Evolutionary conservation across 2,329 filamentous ascomycete genomes (phyloP), one percentile per base, ranked within the genome.

Genomic region (Pseudocercospora eumusae): DNA sequence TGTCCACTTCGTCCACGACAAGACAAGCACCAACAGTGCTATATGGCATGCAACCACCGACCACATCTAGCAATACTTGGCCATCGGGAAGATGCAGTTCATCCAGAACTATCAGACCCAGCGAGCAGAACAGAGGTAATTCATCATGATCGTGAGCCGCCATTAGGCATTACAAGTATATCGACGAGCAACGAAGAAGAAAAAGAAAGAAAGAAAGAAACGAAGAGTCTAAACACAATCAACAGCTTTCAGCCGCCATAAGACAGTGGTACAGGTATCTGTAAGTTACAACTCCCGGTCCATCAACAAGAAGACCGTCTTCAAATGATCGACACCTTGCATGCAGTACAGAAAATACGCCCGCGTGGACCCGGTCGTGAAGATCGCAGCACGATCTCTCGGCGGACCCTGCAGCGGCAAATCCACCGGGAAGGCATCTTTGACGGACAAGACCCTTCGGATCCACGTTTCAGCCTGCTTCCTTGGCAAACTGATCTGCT

Each of bases 91-190:
- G 50, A 49, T 59, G 58, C 7, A 64, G n/a, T 20, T 64, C 62
- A 56, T 64, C 62, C 59, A 64, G 56, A 15, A 59, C 57, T 33
- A 64, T 50, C 62, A 64, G 61, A 4, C 62, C 58, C 18, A 64
- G 31, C 18, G 58, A 61, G 47, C 58, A 21, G 13, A 64, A 64
- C 4, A 54, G 28, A 15, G 60, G 20, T 18, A 56, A 4, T 33
- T 11, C 36, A 25, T 28, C 18, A 44, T 31, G 49, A 47, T 59
- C 52, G 50, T 45, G 54, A 53, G 36, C 49, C 10, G 23, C 47
- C 56, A 69, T 68, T 44, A 25, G 47, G 47, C 47, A 52, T 52
- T 52, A 52, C 25, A n/a, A n/a, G n/a, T 25, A 15, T n/a, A 15
- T 7, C 18, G 7, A 47, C n/a, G n/a, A n/a, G n/a, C 47, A 27